Conservation (phyloP, 2,329 filamentous ascomycete genomes). For the Diaporthe velutina region DNA sequence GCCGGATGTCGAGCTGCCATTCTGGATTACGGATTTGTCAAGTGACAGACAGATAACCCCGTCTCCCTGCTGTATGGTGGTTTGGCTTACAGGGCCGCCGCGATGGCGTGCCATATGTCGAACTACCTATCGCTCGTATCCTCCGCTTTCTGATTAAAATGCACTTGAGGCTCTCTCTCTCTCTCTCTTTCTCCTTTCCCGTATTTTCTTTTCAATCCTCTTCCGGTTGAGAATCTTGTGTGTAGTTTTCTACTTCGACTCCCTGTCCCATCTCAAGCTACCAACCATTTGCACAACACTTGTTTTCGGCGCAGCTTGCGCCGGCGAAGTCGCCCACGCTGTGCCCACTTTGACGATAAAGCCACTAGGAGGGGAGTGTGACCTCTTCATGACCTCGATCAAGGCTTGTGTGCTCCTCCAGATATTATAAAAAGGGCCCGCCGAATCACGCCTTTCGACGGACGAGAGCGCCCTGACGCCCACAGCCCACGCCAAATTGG, state of each 20-base stretch:
- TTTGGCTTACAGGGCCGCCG: conserved; percentile 2
- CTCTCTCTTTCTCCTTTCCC: too few relatives aligned
- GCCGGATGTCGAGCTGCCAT: conserved; percentile 13
- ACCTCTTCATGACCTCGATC: neutral
- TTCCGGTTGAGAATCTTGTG: neutral
- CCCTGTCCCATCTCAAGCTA: neutral
- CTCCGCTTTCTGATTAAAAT: conserved; percentile 1
- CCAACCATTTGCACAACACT: neutral
- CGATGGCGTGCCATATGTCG: conserved; percentile 6
- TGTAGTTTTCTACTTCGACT: neutral
- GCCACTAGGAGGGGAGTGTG: neutral
- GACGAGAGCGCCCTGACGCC: neutral
- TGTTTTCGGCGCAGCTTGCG: conserved; percentile 15
- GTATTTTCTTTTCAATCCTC: neutral
- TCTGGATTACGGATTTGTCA: conserved; percentile 28
- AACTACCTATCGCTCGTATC: conserved; percentile 12
- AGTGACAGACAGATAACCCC: conserved; percentile 14
- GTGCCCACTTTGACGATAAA: neutral
- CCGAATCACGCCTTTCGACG: neutral
- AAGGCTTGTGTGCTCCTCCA: neutral
- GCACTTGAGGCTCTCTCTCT: neutral
- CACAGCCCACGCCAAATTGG: neutral
- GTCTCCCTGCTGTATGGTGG: neutral
- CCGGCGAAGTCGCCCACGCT: conserved; percentile 12
- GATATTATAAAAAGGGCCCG: neutral